phyloP scores from a whole-genome alignment of 2,329 filamentous ascomycete genomes.

The Trichoderma simmonsii region DNA sequence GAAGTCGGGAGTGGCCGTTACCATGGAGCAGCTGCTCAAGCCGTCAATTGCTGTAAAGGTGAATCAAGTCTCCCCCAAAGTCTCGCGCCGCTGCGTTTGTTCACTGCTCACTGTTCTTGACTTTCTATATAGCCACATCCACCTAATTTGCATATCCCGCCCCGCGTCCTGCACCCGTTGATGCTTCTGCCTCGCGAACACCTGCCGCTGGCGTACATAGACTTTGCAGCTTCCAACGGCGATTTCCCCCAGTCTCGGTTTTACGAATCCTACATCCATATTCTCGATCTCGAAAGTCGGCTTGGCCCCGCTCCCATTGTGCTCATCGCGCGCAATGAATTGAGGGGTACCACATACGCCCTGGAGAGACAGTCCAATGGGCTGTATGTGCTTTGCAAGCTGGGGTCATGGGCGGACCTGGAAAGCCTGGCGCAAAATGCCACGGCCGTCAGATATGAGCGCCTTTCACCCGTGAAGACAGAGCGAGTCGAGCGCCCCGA shows the following conservation, averaged over 20 bases:
- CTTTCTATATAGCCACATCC: slow-evolving; percentile 54
- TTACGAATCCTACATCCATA: slow-evolving; percentile 60
- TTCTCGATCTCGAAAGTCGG: slow-evolving; percentile 62
- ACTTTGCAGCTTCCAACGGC: slow-evolving; percentile 50
- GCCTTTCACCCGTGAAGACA: slow-evolving; percentile 26
- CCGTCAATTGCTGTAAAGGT: slow-evolving; percentile 54
- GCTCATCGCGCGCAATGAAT: slow-evolving; percentile 59
- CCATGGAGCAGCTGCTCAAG: slow-evolving; percentile 53
- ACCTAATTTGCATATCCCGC: slow-evolving; percentile 49
- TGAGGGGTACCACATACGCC: slow-evolving; percentile 53
- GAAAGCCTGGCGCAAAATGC: slow-evolving; percentile 50
- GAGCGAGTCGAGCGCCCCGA: slow-evolving; percentile 24
- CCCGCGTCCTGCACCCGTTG: slow-evolving; percentile 56
- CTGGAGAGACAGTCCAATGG: slow-evolving; percentile 62
- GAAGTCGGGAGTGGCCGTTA: slow-evolving; percentile 36
- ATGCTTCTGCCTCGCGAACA: slow-evolving; percentile 61
- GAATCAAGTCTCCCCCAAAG: slow-evolving; percentile 5
- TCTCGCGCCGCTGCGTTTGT: not conserved
- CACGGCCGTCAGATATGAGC: slow-evolving; percentile 37
- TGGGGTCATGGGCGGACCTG: slow-evolving; percentile 65
- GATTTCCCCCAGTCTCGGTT: slow-evolving; percentile 52
- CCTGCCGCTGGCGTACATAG: slow-evolving; percentile 60
- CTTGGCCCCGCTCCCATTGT: slow-evolving; percentile 53
- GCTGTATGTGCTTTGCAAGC: slow-evolving; percentile 65
- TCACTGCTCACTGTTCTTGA: not conserved